Conservation (phyloP, 257 asterid genomes). For the Solanum infundibuliforme region DNA sequence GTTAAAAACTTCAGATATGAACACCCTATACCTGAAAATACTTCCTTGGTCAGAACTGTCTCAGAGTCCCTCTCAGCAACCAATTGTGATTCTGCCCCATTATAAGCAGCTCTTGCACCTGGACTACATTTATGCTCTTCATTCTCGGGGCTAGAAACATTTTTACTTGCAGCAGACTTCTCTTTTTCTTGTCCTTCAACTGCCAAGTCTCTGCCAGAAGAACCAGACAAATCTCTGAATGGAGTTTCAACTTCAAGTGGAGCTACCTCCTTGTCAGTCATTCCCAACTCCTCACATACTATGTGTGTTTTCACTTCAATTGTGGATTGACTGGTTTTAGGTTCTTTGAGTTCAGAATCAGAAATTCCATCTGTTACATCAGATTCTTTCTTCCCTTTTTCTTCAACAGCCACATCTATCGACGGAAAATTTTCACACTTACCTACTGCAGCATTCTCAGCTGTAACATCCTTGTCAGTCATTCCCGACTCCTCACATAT, state of each 20-base stretch:
- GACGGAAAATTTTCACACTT: neutral
- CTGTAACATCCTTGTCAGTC: neutral
- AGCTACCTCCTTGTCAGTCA: neutral
- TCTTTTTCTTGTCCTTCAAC: conserved; percentile 7
- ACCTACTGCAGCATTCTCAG: neutral
- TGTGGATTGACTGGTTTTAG: neutral
- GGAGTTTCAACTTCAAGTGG: conserved; percentile 5
- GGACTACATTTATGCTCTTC: neutral
- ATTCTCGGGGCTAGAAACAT: neutral
- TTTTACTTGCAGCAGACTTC: neutral
- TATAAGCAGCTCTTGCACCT: neutral
- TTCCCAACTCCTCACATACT: neutral
- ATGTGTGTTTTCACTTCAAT: neutral
- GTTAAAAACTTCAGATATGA: neutral
- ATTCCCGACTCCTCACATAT: neutral
- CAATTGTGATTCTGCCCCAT: neutral
- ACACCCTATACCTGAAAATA: neutral
- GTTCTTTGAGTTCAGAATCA: neutral
- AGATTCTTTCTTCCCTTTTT: neutral
- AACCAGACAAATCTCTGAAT: neutral
- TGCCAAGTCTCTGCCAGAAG: neutral
- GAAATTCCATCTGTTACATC: neutral
- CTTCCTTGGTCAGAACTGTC: neutral
- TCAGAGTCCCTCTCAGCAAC: neutral
- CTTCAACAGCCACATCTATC: neutral